Evolutionary conservation across 1,139 yeast species (phyloP), one percentile per base, ranked within the genome.

Genomic region (Geotrichum siamense): DNA sequence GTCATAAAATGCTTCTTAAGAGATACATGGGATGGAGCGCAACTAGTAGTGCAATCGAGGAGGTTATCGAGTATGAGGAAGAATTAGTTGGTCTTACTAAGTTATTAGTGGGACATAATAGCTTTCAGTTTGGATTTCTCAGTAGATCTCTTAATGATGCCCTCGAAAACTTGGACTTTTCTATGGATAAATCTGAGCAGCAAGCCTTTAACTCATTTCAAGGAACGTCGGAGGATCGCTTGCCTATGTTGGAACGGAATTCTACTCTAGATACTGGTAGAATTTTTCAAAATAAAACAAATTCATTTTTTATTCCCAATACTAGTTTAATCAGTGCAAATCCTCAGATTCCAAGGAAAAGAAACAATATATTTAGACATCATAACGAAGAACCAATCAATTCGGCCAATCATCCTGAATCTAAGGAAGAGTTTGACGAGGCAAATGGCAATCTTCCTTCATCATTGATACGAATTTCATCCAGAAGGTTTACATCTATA

Each of bases 21-120:
- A 66, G 64, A 45, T 68, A 69, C 49, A 59, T 72, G 55, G 64
- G 72, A 41, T 73, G 78, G 78, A 72, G 71, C 51, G 77, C 77
- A 1, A 60, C 74, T 1, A 68, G 69, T 46, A 67, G 74, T 2
- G 74, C 75, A 0, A 54, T 69, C 2, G 76, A 71, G 45, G 77
- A 73, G 51, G 62, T 73, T 26, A 70, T 72, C 37, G 74, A 69
- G 41, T 72, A 71, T 50, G 61, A 70, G 22, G 77, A 73, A 49
- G 76, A 72, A 49, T 55, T 73, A 8, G 51, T 66, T 3, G 66
- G 63, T 41, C 51, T 73, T 32, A 61, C 69, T 0, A 70, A 68
- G 49, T 52, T 68, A 10, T 54, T 73, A 5, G 73, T 71, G 22
- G 78, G 78, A 21, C 71, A 68, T 12, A 65, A 68, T 45, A 70